A percentile compares a stretch with the other conserved stretches of the same genome.
Conservation (phyloP, 2,329 filamentous ascomycete genomes). For the Cladosporium sp. region DNA sequence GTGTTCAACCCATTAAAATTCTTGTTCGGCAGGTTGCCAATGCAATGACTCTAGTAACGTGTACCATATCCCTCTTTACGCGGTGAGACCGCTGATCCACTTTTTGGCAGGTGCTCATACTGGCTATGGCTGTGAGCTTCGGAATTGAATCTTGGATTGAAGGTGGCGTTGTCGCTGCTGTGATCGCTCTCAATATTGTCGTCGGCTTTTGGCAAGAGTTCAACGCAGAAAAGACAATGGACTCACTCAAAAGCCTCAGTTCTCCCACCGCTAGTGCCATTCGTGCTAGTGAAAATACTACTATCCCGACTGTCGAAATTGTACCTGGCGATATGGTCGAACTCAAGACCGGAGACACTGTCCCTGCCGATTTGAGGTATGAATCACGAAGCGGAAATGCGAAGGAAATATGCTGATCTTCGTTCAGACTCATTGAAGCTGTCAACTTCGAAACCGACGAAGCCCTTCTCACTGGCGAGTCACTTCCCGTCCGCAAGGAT, state of each 20-base stretch:
- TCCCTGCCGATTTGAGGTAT: constrained; percentile 50
- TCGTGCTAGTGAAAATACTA: constrained; percentile 41
- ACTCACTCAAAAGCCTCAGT: constrained; percentile 42
- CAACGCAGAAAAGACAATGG: constrained; percentile 47
- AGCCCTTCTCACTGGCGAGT: constrained; percentile 71
- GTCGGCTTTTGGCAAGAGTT: constrained; percentile 46
- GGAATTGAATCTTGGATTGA: constrained; percentile 45
- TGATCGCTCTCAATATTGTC: constrained; percentile 42
- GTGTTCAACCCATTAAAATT: constrained; percentile 67
- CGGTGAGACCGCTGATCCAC: constrained; percentile 14
- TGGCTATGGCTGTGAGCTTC: constrained; percentile 46
- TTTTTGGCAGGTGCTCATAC: constrained; percentile 37
- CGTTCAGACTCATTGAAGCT: constrained; percentile 32
- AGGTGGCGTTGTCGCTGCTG: constrained; percentile 42
- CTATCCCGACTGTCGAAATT: constrained; percentile 38
- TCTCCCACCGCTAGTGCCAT: constrained; percentile 44
- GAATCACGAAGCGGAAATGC: constrained; percentile 28
- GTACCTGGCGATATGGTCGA: constrained; percentile 46
- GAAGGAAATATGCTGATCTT: neutral
- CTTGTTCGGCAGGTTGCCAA: constrained; percentile 68
- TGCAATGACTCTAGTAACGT: constrained; percentile 60
- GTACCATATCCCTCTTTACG: constrained; percentile 3
- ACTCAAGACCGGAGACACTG: constrained; percentile 44
- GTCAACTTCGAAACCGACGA: constrained; percentile 68
- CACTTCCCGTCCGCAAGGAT: constrained; percentile 63